Evolutionary conservation across 495 filamentous ascomycete species (phyloP), one percentile per base, ranked within the genome.

Genomic region (Penicillium crystallinum): DNA sequence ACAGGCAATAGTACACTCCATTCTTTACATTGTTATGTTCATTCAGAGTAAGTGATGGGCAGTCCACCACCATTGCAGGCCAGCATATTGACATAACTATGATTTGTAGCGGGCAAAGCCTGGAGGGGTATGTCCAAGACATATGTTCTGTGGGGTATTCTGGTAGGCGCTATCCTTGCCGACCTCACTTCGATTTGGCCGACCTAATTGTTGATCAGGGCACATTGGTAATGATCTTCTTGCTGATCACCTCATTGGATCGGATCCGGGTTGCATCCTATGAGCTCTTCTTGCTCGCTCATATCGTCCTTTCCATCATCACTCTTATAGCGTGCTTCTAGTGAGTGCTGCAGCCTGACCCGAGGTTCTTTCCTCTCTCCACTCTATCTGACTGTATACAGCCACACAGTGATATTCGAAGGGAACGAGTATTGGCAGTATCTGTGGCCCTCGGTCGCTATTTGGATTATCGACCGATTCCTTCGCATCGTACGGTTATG

Each of bases 281-380:
- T 53, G 81, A 85, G 52, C 57, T 76, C 15, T 83, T 84, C 48
- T 64, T 83, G 9, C 52, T 77, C 15, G 57, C 71, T 22, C 81
- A 85, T 49, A 77, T 84, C 35, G 11, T 76, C 0, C 68, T 82
- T 35, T 77, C 79, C 1, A 55, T 80, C 9, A 49, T 78, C 8
- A 66, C 73, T 2, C 61, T 83, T 0, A 53, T 77, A n/a, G 77
- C 69, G 10, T 73, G 80, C 48, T 82, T 75, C 58, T 75, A 76
- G 80, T 82, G 55, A 57, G 77, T 67, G 22, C 3, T 2, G 1
- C n/a, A 29, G 11, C 6, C 34, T n/a, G 21, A 29, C n/a, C 8
- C 6, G 8, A 4, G 2, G 37, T 14, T 15, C 5, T 15, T 14
- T 22, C 5, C 41, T 18, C 41, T 44, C 31, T 30, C 17, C 4